Conservation (phyloP, 2,329 filamentous ascomycete genomes). For the Ceratocystis lukuohia region DNA sequence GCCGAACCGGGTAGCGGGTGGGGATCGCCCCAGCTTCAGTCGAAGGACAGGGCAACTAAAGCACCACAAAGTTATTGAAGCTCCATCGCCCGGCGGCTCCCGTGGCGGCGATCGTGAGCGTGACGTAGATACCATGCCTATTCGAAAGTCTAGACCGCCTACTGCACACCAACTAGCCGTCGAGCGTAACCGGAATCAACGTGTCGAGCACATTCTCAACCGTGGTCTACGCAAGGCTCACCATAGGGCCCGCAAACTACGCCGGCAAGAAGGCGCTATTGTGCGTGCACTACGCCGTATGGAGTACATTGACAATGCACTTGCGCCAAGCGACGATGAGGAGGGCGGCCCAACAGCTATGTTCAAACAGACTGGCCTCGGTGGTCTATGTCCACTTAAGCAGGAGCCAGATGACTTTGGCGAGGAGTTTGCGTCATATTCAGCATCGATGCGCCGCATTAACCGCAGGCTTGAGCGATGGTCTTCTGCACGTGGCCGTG, state of each 20-base stretch:
- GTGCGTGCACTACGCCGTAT: conserved; percentile 53
- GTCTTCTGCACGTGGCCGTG: conserved; percentile 38
- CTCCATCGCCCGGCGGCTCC: conserved; percentile 44
- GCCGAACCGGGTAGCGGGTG: conserved; percentile 22
- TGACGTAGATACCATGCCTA: conserved; percentile 31
- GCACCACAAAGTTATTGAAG: conserved; percentile 43
- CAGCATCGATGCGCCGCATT: conserved; percentile 50
- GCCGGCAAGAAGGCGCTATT: conserved; percentile 53
- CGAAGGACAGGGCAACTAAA: conserved; percentile 33
- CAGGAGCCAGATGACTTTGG: conserved; percentile 60
- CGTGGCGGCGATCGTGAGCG: conserved; percentile 37
- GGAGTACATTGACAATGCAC: conserved; percentile 40
- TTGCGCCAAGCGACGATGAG: conserved; percentile 52
- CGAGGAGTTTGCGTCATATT: conserved; percentile 56
- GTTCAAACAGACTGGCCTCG: conserved; percentile 45
- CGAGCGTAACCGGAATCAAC: conserved; percentile 61
- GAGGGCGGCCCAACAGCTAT: conserved; percentile 22
- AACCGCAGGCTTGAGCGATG: conserved; percentile 56
- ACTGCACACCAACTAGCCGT: conserved; percentile 74
- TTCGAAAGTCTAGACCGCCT: conserved; percentile 55
- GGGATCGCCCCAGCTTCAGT: conserved; percentile 26
- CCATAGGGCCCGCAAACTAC: conserved; percentile 45
- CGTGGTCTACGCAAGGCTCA: conserved; percentile 57
- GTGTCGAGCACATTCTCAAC: conserved; percentile 70
- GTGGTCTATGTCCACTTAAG: conserved; percentile 49